Evolutionary conservation across 2,329 filamentous ascomycete genomes (phyloP).

Genomic region (Phoma sp.): DNA sequence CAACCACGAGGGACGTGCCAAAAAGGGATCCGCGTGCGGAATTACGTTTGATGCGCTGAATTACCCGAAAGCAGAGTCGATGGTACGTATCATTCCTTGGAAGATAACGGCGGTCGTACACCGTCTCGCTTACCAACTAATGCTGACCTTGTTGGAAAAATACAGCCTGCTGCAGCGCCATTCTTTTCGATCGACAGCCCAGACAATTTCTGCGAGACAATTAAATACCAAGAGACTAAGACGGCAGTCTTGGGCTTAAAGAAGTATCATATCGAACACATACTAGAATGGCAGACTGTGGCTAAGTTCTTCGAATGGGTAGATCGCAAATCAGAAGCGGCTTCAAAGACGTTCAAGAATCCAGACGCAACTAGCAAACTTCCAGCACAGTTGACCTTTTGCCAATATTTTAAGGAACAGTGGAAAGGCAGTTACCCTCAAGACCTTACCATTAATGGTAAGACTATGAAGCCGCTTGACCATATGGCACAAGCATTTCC

Average conservation of each 20-base stretch:
- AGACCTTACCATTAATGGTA: not conserved
- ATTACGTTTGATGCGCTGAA: conserved; percentile 3
- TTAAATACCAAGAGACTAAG: not conserved
- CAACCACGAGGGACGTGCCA: conserved; percentile 2
- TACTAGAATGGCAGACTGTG: conserved; percentile 16
- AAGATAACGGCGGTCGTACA: no score
- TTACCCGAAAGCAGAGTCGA: conserved; percentile 3
- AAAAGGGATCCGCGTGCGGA: conserved; percentile 5
- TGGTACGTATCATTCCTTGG: conserved; percentile 6
- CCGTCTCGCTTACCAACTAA: not conserved
- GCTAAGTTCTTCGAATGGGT: conserved; percentile 12
- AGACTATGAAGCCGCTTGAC: not conserved
- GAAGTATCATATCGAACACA: conserved; percentile 14
- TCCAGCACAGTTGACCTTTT: conserved; percentile 1
- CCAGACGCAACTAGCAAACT: conserved; percentile 1
- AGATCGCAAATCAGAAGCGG: not conserved
- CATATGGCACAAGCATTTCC: conserved; percentile 9
- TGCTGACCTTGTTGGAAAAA: not conserved
- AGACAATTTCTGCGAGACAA: not conserved
- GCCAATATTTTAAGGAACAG: conserved; percentile 4
- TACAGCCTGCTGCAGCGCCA: conserved; percentile 2
- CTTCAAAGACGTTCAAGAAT: not conserved
- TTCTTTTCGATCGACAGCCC: not conserved
- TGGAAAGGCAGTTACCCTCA: conserved; percentile 4
- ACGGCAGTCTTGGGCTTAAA: not conserved